Evolutionary conservation across 257 asterid genomes (phyloP).

Genomic region (Solanum sejunctum): DNA sequence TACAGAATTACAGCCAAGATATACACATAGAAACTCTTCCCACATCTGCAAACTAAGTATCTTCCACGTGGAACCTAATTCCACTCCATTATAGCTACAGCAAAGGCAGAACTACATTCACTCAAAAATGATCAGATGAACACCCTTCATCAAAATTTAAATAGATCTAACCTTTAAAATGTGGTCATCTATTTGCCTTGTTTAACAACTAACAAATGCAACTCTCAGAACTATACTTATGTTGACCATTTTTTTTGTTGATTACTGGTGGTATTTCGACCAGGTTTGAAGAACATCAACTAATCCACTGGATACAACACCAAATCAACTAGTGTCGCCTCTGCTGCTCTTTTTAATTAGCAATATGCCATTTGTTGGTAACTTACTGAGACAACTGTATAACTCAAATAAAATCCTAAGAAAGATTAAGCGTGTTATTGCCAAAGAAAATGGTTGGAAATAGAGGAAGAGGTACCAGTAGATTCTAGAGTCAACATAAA

Average conservation of each 20-base stretch:
- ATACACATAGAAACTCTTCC: neutral
- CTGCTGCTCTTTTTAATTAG: neutral
- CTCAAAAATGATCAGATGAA: too few relatives aligned
- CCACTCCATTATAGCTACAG: neutral
- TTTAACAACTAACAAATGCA: neutral
- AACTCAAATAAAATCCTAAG: neutral
- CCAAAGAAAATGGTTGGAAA: neutral
- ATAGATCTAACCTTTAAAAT: neutral
- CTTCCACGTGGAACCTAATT: neutral
- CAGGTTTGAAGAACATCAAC: neutral
- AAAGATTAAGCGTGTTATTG: neutral
- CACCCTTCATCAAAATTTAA: too few relatives aligned
- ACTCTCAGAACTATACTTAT: neutral
- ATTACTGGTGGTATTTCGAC: neutral
- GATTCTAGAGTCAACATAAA: neutral
- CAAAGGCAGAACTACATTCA: too few relatives aligned
- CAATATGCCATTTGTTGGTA: neutral
- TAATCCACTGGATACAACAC: neutral
- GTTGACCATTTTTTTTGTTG: neutral
- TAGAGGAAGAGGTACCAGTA: neutral
- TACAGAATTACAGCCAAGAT: neutral
- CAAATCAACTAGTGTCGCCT: neutral
- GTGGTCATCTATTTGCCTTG: neutral
- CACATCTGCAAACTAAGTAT: neutral
- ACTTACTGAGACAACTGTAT: neutral